Conservation (phyloP, 345 rosid genomes). For the Anastatica hierochuntica region DNA sequence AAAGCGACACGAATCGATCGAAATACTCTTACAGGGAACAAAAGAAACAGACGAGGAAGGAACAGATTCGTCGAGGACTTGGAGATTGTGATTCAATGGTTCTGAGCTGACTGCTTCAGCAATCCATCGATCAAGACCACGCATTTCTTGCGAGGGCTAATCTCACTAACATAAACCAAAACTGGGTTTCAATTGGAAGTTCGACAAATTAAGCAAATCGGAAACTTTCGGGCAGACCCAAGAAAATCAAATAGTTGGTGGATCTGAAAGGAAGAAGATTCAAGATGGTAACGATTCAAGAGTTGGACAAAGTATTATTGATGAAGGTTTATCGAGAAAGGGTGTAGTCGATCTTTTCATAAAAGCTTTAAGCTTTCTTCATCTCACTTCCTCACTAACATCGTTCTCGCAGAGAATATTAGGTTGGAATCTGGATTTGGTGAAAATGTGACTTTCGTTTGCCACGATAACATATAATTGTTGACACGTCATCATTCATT, state of each 20-base stretch:
- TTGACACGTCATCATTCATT: constrained; percentile 11
- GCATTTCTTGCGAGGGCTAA: constrained; percentile 25
- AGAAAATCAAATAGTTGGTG: neutral
- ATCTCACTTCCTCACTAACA: constrained; percentile 1
- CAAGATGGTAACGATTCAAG: too few relatives aligned
- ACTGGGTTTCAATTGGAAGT: neutral
- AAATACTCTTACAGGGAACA: constrained; percentile 2
- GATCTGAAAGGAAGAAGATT: too few relatives aligned
- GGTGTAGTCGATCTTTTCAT: neutral
- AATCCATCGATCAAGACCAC: constrained; percentile 37
- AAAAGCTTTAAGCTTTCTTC: neutral
- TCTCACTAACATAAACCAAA: too few relatives aligned
- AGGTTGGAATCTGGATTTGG: constrained; percentile 12
- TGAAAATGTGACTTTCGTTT: constrained; percentile 7
- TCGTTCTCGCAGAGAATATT: constrained; percentile 5
- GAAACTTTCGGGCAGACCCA: constrained; percentile 7
- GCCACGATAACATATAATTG: neutral
- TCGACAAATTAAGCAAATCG: constrained; percentile 14
- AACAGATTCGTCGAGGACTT: constrained; percentile 29
- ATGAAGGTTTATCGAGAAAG: neutral
- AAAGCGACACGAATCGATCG: constrained; percentile 14
- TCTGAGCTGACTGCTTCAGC: constrained; percentile 29
- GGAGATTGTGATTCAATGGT: constrained; percentile 9
- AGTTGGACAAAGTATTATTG: neutral
- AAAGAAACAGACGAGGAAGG: constrained; percentile 42